These are phyloP conservation scores for Lachnellula arida DNA, from an alignment of 2,329 filamentous ascomycete genomes.

Conservation along the genomic window DNA sequence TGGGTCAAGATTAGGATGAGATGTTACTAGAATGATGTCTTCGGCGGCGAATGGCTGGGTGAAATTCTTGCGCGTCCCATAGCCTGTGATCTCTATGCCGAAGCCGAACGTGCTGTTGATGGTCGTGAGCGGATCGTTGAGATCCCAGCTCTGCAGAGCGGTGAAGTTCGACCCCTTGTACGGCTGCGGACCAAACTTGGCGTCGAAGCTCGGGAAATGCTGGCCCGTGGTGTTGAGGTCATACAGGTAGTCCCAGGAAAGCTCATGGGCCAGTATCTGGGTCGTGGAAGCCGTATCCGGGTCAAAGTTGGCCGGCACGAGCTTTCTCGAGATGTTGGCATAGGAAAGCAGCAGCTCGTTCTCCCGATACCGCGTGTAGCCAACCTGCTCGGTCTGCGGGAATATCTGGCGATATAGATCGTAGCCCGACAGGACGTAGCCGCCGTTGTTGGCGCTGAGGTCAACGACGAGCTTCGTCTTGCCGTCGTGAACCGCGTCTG, in stretches of 20 bases:
- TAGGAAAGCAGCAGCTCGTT: constrained; percentile 7
- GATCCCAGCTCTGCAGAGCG: constrained; percentile 2
- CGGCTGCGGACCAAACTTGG: constrained; percentile 7
- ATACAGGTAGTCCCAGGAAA: constrained; percentile 4
- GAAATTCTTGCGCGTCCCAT: constrained; percentile 18
- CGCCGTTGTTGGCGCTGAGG: constrained; percentile 53
- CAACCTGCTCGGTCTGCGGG: constrained; percentile 16
- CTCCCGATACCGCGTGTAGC: constrained; percentile 7
- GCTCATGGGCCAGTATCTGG: constrained; percentile 7
- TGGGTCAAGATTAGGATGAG: too few relatives aligned
- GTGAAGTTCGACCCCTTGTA: constrained; percentile 11
- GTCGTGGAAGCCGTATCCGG: constrained; percentile 13
- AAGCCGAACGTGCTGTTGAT: constrained; percentile 8
- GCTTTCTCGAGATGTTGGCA: neutral
- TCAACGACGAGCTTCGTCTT: constrained; percentile 59
- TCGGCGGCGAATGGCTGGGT: constrained; percentile 34
- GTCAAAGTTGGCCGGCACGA: constrained; percentile 11
- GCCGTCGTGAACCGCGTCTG: constrained; percentile 37
- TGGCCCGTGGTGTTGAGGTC: constrained; percentile 6
- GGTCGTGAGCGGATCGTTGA: constrained; percentile 7
- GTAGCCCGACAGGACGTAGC: constrained; percentile 40
- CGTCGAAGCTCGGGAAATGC: constrained; percentile 3
- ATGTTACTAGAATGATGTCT: constrained; percentile 37
- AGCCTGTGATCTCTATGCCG: constrained; percentile 28
- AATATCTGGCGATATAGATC: constrained; percentile 41